A percentile compares a stretch with the other conserved stretches of the same genome.
These are phyloP conservation scores for Leishmania aethiopica DNA, from an alignment of 208 protist genomes.

Conservation along the genomic window DNA sequence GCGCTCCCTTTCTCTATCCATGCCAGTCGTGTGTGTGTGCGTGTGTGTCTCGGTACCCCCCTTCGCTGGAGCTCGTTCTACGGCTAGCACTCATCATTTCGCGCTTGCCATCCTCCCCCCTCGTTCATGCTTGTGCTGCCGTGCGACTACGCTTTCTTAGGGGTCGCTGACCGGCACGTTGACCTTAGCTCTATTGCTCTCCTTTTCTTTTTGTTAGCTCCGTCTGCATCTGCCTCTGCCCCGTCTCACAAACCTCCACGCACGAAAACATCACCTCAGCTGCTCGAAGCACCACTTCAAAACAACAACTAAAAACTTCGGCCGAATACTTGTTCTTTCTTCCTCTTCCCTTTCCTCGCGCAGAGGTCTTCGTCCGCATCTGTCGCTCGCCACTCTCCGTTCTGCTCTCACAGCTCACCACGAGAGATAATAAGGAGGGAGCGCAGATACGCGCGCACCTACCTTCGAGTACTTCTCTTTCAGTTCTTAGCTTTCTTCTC, in stretches of 20 bases:
- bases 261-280: not conserved
- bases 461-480: slow-evolving; percentile 2
- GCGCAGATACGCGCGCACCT: not conserved
- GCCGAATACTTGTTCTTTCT: not conserved
- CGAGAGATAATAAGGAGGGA: not conserved
- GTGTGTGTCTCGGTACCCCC: not conserved
- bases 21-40: not conserved
- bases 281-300: not conserved
- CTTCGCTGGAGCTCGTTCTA: not conserved
- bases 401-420: not conserved
- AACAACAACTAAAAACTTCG: not conserved
- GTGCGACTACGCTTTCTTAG: too few relatives aligned
- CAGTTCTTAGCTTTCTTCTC: not conserved
- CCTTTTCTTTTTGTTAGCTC: not conserved
- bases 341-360: slow-evolving; percentile 1
- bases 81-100: not conserved
- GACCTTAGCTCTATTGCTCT: not conserved
- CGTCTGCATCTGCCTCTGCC: not conserved
- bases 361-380: slow-evolving; percentile 1
- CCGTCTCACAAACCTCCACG: not conserved
- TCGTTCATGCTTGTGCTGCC: not conserved
- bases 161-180: not conserved
- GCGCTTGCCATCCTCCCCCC: not conserved
- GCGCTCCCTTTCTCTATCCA: not conserved
- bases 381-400: not conserved